These are phyloP conservation scores for Diplodia sapinea DNA, from an alignment of 2,329 filamentous ascomycete genomes.

Conservation along the genomic window DNA sequence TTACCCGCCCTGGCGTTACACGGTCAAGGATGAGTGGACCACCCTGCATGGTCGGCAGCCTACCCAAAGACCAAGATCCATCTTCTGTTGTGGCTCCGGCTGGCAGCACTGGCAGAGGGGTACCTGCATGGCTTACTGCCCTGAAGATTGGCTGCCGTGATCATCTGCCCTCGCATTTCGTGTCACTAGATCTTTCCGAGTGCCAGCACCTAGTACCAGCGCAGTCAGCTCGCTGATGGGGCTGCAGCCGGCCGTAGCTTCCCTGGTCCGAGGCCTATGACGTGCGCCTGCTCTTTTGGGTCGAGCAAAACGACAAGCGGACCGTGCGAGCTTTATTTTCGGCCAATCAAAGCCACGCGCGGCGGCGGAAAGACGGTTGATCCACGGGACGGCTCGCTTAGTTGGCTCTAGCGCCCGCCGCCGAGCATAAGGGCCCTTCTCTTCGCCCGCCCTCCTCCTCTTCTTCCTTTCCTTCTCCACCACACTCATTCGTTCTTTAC, in stretches of 20 bases:
- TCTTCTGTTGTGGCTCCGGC: background rate
- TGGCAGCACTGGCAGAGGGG: conserved; percentile 7
- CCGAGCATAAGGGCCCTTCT: background rate
- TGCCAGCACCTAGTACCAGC: background rate
- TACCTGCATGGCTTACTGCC: conserved; percentile 8
- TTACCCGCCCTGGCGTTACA: background rate
- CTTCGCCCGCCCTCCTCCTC: background rate
- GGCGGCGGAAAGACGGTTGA: background rate
- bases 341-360: background rate
- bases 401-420: background rate
- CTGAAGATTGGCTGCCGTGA: background rate
- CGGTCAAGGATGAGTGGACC: background rate
- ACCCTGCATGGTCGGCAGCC: background rate
- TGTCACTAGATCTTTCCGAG: background rate
- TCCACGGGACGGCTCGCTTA: background rate
- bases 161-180: background rate
- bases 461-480: conserved; percentile 20
- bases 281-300: conserved; percentile 10
- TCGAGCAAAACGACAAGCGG: background rate
- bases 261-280: background rate
- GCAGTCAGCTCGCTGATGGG: background rate
- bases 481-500: conserved; percentile 6
- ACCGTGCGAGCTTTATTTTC: background rate
- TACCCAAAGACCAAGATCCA: background rate
- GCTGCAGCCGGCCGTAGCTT: background rate